These are phyloP conservation scores for Berkeleyomyces rouxiae DNA, from an alignment of 2,329 filamentous ascomycete genomes.

Conservation along the genomic window DNA sequence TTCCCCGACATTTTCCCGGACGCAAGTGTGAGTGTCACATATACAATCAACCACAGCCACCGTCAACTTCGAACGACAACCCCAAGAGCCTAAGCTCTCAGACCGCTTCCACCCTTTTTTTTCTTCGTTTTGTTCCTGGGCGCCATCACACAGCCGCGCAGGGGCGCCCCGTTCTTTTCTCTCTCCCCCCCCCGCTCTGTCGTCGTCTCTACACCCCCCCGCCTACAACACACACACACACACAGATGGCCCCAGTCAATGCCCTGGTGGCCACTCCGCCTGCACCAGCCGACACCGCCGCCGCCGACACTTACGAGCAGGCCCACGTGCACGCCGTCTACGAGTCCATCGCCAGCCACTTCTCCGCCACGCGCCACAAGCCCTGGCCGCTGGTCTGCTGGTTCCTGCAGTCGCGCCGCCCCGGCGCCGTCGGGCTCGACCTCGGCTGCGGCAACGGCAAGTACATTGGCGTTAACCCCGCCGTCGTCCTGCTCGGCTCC, in stretches of 20 bases:
- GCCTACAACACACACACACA: too few species aligned
- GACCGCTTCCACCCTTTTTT: not conserved
- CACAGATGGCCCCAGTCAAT: not conserved
- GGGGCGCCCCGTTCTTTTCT: not conserved
- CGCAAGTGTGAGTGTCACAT: not conserved
- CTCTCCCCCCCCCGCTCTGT: not conserved
- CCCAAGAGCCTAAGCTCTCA: not conserved
- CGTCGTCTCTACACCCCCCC: not conserved
- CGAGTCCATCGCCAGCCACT: constrained; percentile 69
- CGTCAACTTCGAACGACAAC: not conserved
- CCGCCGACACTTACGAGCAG: constrained; percentile 52
- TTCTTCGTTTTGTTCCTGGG: not conserved
- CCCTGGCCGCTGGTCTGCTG: constrained; percentile 83
- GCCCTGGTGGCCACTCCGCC: not conserved
- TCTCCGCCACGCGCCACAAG: constrained; percentile 62
- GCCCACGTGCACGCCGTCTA: constrained; percentile 86
- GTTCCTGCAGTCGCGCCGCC: constrained; percentile 49
- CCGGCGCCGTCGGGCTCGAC: constrained; percentile 71
- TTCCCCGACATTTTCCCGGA: not conserved
- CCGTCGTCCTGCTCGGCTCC: constrained; percentile 66
- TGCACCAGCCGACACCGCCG: not conserved
- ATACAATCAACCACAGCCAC: not conserved
- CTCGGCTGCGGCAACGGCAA: constrained; percentile 96
- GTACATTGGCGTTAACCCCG: constrained; percentile 65
- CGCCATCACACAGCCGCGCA: not conserved